Percentiles rank a stretch among this genome's conserved stretches.
Conservation (phyloP, 2,329 filamentous ascomycete genomes). For the Intubia oerlemansii region DNA sequence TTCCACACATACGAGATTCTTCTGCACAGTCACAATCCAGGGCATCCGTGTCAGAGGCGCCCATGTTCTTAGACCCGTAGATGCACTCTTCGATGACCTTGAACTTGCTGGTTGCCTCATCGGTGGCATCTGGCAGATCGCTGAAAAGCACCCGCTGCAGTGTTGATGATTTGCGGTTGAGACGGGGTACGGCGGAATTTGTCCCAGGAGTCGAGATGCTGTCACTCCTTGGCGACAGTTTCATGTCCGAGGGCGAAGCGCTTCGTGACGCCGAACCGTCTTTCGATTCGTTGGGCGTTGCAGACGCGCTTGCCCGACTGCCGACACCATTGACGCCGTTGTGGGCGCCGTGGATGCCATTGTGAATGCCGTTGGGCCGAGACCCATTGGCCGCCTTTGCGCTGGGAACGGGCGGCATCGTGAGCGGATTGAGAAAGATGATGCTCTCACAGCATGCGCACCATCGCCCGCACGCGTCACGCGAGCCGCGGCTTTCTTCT, state of each 20-base stretch:
- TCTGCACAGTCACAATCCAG: conserved; percentile 90
- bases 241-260: conserved; percentile 15
- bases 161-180: conserved; percentile 45
- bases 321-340: no score
- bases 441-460: no score
- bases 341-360: no score
- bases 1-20: conserved; percentile 63
- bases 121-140: conserved; percentile 58
- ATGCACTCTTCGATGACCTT: conserved; percentile 66
- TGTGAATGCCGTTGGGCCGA: no score
- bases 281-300: no score
- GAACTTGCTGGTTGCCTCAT: conserved; percentile 56
- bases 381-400: no score
- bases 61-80: conserved; percentile 81
- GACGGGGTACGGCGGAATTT: conserved; percentile 38
- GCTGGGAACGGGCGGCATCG: no score
- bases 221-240: conserved; percentile 19
- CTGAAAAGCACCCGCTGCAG: conserved; percentile 36
- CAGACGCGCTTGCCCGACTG: no score
- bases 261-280: no score
- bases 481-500: no score
- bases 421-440: no score
- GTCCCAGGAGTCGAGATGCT: conserved; percentile 26
- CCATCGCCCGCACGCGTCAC: no score
- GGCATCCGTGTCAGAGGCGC: conserved; percentile 71